Percentiles rank a stretch among this genome's conserved stretches.
phyloP scores from a whole-genome alignment of 75 land plant species.

The Sequoiadendron giganteum region DNA sequence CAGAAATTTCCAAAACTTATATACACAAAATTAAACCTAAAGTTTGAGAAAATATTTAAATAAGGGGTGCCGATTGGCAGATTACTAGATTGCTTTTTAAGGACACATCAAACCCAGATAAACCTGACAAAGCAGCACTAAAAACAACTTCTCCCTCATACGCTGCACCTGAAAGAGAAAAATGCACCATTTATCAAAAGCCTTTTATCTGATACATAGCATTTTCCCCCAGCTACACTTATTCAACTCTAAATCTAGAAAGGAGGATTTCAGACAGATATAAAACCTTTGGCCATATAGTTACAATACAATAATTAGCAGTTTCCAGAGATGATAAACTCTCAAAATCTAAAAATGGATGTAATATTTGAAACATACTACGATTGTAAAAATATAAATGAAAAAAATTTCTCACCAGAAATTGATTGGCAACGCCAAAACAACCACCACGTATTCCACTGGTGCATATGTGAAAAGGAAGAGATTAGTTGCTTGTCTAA shows the following conservation, averaged over 20 bases:
- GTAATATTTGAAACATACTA: background rate
- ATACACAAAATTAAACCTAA: background rate
- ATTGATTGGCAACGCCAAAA: slow-evolving; percentile 87
- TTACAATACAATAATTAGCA: background rate
- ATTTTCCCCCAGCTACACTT: background rate
- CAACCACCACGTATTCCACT: slow-evolving; percentile 84
- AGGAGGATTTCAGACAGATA: background rate
- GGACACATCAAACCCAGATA: background rate
- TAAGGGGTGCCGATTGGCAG: background rate
- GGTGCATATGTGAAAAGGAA: slow-evolving; percentile 26
- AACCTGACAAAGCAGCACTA: slow-evolving; percentile 77
- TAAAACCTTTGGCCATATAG: background rate
- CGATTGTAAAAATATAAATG: background rate
- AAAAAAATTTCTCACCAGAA: slow-evolving; percentile 50
- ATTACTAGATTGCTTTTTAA: background rate
- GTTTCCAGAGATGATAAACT: background rate
- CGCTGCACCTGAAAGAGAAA: slow-evolving; percentile 62
- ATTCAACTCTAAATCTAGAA: background rate
- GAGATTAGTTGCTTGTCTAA: background rate
- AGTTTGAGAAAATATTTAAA: background rate
- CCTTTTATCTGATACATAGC: background rate
- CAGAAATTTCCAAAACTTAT: background rate
- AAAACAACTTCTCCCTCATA: slow-evolving; percentile 75
- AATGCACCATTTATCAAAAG: background rate
- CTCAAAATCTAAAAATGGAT: background rate